Base-by-base conservation (phyloP, 106 monocot species). In the Allium cepa region DNA sequence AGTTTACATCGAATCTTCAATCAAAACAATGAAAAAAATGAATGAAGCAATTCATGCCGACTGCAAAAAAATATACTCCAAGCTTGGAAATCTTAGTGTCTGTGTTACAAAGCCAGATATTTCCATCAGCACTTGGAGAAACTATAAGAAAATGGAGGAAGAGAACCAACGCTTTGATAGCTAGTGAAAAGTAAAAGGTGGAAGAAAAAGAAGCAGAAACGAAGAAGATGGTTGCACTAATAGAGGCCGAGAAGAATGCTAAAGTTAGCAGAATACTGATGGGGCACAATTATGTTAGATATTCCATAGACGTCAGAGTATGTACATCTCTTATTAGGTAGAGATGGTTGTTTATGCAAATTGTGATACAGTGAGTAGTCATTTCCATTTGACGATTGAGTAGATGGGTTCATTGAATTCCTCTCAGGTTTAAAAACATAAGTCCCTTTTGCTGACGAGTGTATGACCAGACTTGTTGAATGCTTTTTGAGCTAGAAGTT, bases 1-100 rank as follows among this genome's bases (percentile, higher is more conserved):
- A 90, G 97, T 99, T 27, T 99, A 92, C 59, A 99, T 99, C 18
- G 97, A 99, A 87, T 87, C 84, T 99, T 99, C 73, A 92, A 92
- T 81, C 97, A 99, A 93, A 99, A 90, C 69, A 90, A 99, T 78
- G 90, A 99, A 7, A 92, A 92, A 82, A 73, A 92, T 99, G 92
- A 99, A 85, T 77, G 99, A 99, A 76, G 89, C 99, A 64, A 82
- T 99, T 56, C 92, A 99, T 76, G 79, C 11, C 61, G 99, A 99
- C 66, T 93, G 92, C 63, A 99, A 89, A 71, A 71, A 82, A 74
- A 10, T 99, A 99, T 90, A 93, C 99, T 55, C 88, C 90, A 22
- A 93, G 99, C 49, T 87, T 99, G 63, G 93, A 99, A 75, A 93
- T 99, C 47, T 99, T 49, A 68, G 73, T 67, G 99, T 99, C 71